Base-by-base conservation (phyloP, 495 filamentous ascomycete species). In the Annulohypoxylon moriforme region DNA sequence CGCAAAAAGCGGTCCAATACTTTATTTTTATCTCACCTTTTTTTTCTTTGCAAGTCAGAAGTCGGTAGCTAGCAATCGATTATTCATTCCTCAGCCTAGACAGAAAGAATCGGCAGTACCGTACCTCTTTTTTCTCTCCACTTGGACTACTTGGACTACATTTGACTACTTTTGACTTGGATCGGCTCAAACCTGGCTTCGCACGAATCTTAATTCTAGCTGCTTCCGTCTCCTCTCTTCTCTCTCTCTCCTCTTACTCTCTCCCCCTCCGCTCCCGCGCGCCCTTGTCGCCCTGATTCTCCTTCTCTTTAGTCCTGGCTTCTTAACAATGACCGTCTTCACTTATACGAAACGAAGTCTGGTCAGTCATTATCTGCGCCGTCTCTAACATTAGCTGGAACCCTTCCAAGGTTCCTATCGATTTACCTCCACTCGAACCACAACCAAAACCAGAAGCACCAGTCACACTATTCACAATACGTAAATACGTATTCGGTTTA, bases 341-440 rank as follows among this genome's bases (percentile, higher is more conserved):
- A 71, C 69, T 44, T 69, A 22, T 38, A 67, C 66, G 46, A 68
- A 70, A 65, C 67, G 68, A 56, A 74, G 66, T 76, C 53, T 67
- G 60, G 66, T 68, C 60, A 72, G 65, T 53, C 55, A 56, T 59
- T 58, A 56, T 52, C 56, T 72, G 68, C 63, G 64, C 60, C 68
- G 66, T 49, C 76, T 76, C 73, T 78, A 76, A 75, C 76, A 78
- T 74, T 76, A 70, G 63, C 71, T 67, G 76, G 74, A 76, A 76
- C 76, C 76, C 68, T 56, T 69, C 16, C 65, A 73, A 76, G 76
- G 76, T 78, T 78, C 74, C 71, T 72, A 70, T 47, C 67, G 73
- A 75, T 71, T 71, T 57, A 52, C 58, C 53, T 42, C 20, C 42
- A 68, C 34, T 18, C 50, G 53, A 62, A 42, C 14, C 38, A 52